A percentile compares a stretch with the other conserved stretches of the same genome.
phyloP scores from a whole-genome alignment of 352 stramenopile genomes.

The Thalassiosira livingstoniorum region DNA sequence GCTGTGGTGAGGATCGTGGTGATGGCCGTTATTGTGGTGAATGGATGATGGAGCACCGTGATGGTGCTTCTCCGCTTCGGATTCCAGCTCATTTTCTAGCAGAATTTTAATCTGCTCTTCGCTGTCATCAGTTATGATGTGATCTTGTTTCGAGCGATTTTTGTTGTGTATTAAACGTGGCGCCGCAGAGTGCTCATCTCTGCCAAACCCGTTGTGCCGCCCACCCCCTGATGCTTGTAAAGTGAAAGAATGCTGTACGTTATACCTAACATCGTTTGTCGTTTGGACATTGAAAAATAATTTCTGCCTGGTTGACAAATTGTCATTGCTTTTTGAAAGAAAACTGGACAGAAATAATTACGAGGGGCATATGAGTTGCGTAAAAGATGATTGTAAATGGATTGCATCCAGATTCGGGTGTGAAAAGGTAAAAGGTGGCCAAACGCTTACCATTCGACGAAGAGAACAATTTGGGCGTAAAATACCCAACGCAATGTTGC shows the following conservation, averaged over 20 bases:
- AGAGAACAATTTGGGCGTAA: no score
- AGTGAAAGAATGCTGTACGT: neutral
- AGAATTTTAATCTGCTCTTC: slow-evolving; percentile 2
- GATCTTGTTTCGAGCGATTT: neutral
- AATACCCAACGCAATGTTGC: no score
- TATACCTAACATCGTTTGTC: neutral
- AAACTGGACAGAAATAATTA: neutral
- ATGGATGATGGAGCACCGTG: no score
- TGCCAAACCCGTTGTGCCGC: no score
- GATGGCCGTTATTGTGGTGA: neutral
- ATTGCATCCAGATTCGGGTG: no score
- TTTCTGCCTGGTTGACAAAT: neutral
- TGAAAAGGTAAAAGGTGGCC: no score
- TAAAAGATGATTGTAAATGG: neutral
- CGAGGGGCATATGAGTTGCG: neutral
- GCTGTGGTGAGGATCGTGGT: slow-evolving; percentile 28
- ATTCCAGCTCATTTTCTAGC: neutral
- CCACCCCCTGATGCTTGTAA: neutral
- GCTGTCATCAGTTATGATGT: neutral
- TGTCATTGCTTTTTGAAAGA: neutral
- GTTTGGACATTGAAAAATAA: neutral
- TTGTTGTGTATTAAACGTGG: neutral
- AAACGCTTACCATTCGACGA: no score
- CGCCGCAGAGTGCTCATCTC: no score
- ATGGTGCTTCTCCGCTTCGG: neutral